A percentile compares a stretch with the other conserved stretches of the same genome.
Conservation (phyloP, 2,329 filamentous ascomycete species). For the Microdochium paspali region DNA sequence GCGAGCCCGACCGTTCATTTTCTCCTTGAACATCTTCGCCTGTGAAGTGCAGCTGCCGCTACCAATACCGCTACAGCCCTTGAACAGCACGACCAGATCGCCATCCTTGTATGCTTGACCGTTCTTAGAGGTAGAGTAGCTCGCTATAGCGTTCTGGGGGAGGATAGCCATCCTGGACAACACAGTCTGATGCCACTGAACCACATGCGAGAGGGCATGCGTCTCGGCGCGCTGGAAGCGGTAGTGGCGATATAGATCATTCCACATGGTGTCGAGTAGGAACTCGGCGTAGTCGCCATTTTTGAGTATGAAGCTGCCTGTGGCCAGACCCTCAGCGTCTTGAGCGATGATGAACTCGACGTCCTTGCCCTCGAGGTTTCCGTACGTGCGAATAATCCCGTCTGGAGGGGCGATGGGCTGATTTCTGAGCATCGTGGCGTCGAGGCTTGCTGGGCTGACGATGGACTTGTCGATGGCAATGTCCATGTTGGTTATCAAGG, state of each 20-base stretch:
- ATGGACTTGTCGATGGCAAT: constrained; percentile 63
- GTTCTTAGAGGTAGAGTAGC: constrained; percentile 52
- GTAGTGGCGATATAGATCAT: constrained; percentile 86
- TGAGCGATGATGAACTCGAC: constrained; percentile 79
- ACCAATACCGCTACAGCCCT: constrained; percentile 48
- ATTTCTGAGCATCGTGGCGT: constrained; percentile 75
- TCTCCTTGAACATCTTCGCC: background rate
- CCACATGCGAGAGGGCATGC: constrained; percentile 84
- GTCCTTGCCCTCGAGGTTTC: constrained; percentile 65
- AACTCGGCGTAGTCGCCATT: constrained; percentile 88
- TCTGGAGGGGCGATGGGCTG: constrained; percentile 85
- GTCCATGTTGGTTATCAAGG: constrained; percentile 79
- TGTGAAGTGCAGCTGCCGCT: background rate
- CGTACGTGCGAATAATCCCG: constrained; percentile 92
- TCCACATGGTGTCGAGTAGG: constrained; percentile 92
- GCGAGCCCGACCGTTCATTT: background rate
- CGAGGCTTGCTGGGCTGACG: constrained; percentile 56
- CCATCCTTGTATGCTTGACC: constrained; percentile 69
- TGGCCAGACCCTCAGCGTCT: constrained; percentile 69
- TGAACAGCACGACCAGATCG: constrained; percentile 75
- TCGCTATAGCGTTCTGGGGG: constrained; percentile 76
- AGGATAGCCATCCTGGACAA: constrained; percentile 82
- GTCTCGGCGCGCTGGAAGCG: constrained; percentile 93
- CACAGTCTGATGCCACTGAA: constrained; percentile 95
- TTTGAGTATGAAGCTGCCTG: constrained; percentile 69